Percentiles rank a stretch among this genome's conserved stretches.
Evolutionary conservation across 1,284 basidiomycete genomes (phyloP).

Genomic region (Fomitopsis betulina): DNA sequence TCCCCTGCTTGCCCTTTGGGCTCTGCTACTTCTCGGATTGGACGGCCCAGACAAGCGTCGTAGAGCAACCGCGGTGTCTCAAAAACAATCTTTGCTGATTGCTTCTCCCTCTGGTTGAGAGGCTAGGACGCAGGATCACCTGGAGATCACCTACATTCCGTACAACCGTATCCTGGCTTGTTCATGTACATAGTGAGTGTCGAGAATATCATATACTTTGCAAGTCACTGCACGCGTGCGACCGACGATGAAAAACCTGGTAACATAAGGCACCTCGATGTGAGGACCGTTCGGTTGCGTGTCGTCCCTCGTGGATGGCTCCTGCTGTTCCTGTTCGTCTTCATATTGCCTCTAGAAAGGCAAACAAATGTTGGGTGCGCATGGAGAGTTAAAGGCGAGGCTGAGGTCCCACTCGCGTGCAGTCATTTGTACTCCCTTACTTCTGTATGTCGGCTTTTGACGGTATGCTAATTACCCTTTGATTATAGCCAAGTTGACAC

Average conservation of each 20-base stretch:
- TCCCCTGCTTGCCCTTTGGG: constrained; percentile 41
- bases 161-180: constrained; percentile 4
- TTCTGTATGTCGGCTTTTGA: neutral
- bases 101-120: constrained; percentile 84
- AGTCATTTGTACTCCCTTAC: neutral
- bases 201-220: constrained; percentile 7
- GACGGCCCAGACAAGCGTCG: constrained; percentile 88
- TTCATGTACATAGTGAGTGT: constrained; percentile 27
- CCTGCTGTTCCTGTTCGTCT: neutral
- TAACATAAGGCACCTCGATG: constrained; percentile 73
- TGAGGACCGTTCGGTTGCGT: constrained; percentile 12
- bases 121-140: constrained; percentile 86
- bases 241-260: constrained; percentile 79
- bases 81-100: constrained; percentile 89
- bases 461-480: neutral
- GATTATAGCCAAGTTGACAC: neutral
- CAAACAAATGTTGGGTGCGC: constrained; percentile 44
- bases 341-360: neutral
- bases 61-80: constrained; percentile 57
- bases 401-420: constrained; percentile 47
- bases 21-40: constrained; percentile 42
- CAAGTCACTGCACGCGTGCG: constrained; percentile 6
- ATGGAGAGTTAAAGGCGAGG: constrained; percentile 83
- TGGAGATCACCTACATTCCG: constrained; percentile 65
- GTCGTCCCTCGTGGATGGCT: neutral